These are phyloP conservation scores for Phytophthora foliorum DNA, from an alignment of 352 stramenopile genomes.

Conservation along the genomic window DNA sequence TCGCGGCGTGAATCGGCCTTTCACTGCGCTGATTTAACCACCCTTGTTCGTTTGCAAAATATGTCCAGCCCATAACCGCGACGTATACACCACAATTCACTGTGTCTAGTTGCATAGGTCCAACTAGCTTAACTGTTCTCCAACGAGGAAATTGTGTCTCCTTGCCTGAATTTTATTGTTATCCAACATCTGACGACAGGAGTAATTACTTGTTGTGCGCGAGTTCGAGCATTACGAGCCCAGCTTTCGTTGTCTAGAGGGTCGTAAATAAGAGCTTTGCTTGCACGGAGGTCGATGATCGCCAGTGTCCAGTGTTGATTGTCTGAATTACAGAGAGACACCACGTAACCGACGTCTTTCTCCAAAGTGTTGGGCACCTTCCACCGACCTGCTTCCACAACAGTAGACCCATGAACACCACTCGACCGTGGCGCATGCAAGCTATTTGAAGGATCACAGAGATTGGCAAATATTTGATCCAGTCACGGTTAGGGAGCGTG, in stretches of 20 bases:
- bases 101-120: conserved; percentile 1
- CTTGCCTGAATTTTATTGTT: not conserved
- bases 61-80: conserved; percentile 5
- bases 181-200: not conserved
- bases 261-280: conserved; percentile 5
- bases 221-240: not conserved
- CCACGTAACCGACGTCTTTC: not conserved
- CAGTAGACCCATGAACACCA: not conserved
- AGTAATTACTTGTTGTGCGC: not conserved
- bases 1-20: not conserved
- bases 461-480: conserved; percentile 6
- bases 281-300: not conserved
- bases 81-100: conserved; percentile 7
- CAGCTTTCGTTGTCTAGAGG: conserved; percentile 1
- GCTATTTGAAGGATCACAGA: not conserved
- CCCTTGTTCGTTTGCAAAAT: not conserved
- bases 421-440: conserved; percentile 6
- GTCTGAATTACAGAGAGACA: conserved; percentile 2
- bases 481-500: conserved; percentile 2
- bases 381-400: not conserved
- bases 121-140: not conserved
- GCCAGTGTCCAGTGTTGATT: conserved; percentile 4
- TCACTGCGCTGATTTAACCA: not conserved
- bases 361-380: not conserved
- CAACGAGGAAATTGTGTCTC: conserved; percentile 1